phyloP scores from a whole-genome alignment of 176 grass and related monocot genomes.

The Raddia guianensis region DNA sequence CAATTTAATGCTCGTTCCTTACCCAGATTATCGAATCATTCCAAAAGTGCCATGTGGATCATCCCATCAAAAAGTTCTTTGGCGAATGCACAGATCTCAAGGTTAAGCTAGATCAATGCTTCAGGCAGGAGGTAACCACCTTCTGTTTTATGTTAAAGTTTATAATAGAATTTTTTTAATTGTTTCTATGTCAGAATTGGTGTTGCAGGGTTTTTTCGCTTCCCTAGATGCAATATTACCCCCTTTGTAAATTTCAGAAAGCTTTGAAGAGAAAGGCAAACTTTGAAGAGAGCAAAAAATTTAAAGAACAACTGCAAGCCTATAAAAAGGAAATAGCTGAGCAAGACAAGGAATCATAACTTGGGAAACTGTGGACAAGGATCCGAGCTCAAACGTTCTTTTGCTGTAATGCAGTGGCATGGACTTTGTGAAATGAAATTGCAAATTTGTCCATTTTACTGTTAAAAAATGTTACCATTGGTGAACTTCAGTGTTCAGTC shows the following conservation, averaged over 20 bases:
- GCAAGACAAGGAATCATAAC: constrained; percentile 44
- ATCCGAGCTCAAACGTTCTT: constrained; percentile 20
- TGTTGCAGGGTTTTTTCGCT: neutral
- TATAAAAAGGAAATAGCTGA: constrained; percentile 82
- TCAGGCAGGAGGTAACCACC: constrained; percentile 67
- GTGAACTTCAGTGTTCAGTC: constrained; percentile 15
- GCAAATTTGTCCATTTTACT: constrained; percentile 5
- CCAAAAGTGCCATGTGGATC: constrained; percentile 84
- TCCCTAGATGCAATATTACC: constrained; percentile 14
- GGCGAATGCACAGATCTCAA: constrained; percentile 94
- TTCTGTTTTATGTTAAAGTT: neutral
- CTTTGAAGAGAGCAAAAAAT: constrained; percentile 85
- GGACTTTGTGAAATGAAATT: constrained; percentile 8
- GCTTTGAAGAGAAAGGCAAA: constrained; percentile 86
- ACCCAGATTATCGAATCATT: constrained; percentile 81
- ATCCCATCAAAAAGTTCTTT: constrained; percentile 82
- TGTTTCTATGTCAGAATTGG: constrained; percentile 6
- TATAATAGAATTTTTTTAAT: constrained; percentile 4
- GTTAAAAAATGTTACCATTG: neutral
- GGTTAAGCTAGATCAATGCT: constrained; percentile 86
- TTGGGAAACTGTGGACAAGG: neutral
- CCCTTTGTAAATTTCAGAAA: constrained; percentile 62
- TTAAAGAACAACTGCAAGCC: constrained; percentile 78
- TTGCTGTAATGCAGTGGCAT: constrained; percentile 6
- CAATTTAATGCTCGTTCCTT: neutral